Evolutionary conservation across 176 grass and related monocot species (phyloP).

Genomic region (Oryza rufipogon): DNA sequence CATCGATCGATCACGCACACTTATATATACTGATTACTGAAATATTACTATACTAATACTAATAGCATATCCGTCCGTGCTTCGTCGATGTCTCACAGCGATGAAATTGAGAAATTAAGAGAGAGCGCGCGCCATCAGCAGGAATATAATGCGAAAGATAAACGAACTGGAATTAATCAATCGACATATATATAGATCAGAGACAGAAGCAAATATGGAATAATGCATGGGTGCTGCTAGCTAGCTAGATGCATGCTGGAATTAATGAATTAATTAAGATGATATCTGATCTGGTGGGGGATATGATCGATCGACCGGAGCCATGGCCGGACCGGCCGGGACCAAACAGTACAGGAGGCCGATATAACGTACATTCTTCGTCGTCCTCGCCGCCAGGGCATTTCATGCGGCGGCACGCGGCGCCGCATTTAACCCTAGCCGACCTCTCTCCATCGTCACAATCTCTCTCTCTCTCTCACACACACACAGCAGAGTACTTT

Average conservation of each 20-base stretch:
- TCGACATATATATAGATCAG: no score
- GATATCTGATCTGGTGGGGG: not conserved
- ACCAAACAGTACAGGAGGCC: not conserved
- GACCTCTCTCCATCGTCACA: not conserved
- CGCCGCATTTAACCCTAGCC: constrained; percentile 22
- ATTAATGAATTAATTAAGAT: not conserved
- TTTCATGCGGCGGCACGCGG: constrained; percentile 46
- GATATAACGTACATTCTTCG: constrained; percentile 1
- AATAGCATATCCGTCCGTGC: no score
- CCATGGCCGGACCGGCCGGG: not conserved
- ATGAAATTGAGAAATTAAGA: no score
- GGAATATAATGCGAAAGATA: no score
- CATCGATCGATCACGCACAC: no score
- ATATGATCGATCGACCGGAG: no score
- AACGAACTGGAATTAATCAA: no score
- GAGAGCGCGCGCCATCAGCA: no score
- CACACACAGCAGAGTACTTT: not conserved
- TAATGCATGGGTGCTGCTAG: not conserved
- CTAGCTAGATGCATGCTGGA: not conserved
- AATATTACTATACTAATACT: no score
- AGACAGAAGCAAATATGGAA: not conserved
- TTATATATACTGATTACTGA: no score
- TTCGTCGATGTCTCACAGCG: no score
- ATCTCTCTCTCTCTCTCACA: not conserved
- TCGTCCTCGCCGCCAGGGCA: constrained; percentile 36